Conservation (phyloP, 2,329 filamentous ascomycete genomes). For the Venturia asperata region DNA sequence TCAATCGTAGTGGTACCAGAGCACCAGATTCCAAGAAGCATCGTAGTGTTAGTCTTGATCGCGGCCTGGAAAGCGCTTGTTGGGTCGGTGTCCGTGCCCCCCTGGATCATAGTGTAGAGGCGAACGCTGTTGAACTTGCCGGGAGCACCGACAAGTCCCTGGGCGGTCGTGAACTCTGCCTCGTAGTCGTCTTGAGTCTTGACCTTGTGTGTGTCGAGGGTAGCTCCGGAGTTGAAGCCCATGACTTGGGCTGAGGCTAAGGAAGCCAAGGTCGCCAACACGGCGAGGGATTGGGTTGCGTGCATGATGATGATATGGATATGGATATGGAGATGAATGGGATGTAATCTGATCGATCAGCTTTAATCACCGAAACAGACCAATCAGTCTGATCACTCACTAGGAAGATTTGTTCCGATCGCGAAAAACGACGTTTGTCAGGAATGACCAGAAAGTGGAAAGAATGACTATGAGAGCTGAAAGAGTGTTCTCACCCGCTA, state of each 20-base stretch:
- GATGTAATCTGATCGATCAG: conserved; percentile 5
- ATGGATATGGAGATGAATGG: not conserved
- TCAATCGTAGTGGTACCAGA: conserved; percentile 25
- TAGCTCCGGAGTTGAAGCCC: conserved; percentile 32
- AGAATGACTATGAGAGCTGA: not conserved
- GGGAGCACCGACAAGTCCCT: conserved; percentile 15
- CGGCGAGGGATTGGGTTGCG: not conserved
- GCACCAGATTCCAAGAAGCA: conserved; percentile 34
- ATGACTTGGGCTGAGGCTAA: conserved; percentile 20
- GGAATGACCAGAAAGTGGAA: not conserved
- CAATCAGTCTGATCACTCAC: not conserved
- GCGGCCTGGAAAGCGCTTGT: conserved; percentile 30
- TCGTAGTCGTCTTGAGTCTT: conserved; percentile 16
- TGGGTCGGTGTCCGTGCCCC: conserved; percentile 11
- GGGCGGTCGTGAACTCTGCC: conserved; percentile 15
- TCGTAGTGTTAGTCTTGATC: conserved; percentile 30
- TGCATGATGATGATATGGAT: conserved; percentile 1
- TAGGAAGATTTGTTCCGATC: not conserved
- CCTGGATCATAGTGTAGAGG: conserved; percentile 18
- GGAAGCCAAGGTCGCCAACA: not conserved
- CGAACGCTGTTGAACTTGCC: conserved; percentile 18
- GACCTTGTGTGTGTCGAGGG: conserved; percentile 24
- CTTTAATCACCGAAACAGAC: not conserved
- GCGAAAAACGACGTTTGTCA: not conserved
- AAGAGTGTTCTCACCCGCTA: not conserved